Base-by-base conservation (phyloP, 2,329 filamentous ascomycete genomes). In the Grosmannia clavigera region DNA sequence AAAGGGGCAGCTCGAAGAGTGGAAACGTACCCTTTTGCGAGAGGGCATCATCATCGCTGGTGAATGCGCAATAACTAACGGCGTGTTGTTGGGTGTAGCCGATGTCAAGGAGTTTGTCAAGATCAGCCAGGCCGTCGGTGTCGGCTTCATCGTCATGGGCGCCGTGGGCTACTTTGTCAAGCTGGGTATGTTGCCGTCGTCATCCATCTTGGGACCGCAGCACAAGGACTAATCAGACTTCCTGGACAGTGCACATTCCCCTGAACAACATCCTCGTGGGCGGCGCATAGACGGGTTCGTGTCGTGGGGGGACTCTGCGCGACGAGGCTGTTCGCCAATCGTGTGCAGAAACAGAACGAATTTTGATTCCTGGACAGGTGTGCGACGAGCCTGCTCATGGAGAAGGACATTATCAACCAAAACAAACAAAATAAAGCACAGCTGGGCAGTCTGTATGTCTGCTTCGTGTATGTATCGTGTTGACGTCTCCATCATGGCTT, bases 261-360 rank as follows among this genome's bases (percentile, higher is more conserved):
- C 79, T 87, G 64, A 87, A 87, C 79, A 83, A 86, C 71, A 82
- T 86, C 62, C 78, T 87, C 61, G 84, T 87, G 65, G 83, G 82
- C 62, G 83, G 81, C 71, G 83, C 83, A 70, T 86, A 81, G 75
- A 62, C 5, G 19, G 14, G 19, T 40, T 22, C 9, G n/a, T 54
- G 52, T n/a, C 5, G 31, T 10, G 5, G 29, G 12, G 33, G 53
- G 53, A 19, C 12, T 55, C 10, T 25, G 19, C n/a, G 9, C 29
- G 52, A 31, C 50, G 29, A 29, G 25, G 40, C 40, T 43, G 16
- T 46, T 46, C 19, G 19, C 43, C 14, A n/a, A n/a, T 46, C 19
- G 43, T n/a, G 43, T 19, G 14, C 16, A 3, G 38, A 40, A 40
- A 4, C 16, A 46, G 16, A 46, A 46, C 43, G 19, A 46, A 9